Evolutionary conservation across 768 basidiomycete genomes (phyloP).

Genomic region (Austroboletus eburneus): DNA sequence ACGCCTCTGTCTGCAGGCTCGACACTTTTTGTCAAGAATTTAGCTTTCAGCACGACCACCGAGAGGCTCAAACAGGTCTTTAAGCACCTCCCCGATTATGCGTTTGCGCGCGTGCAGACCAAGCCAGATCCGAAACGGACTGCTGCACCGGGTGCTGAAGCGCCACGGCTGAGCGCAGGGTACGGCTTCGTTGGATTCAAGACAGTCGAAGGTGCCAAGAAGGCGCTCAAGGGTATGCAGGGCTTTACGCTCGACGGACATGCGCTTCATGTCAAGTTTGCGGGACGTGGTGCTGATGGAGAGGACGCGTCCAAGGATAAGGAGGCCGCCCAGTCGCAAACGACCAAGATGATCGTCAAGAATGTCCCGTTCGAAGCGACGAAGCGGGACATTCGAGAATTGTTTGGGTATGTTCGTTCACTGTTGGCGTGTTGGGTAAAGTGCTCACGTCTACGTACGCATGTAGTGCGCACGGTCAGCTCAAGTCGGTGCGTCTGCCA

Average conservation of each 20-base stretch:
- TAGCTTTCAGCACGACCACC: conserved; percentile 87
- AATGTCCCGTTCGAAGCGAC: conserved; percentile 97
- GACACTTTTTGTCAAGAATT: conserved; percentile 92
- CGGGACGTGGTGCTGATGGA: conserved; percentile 71
- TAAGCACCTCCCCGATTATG: conserved; percentile 70
- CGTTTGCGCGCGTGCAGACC: conserved; percentile 86
- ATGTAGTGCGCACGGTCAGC: conserved; percentile 76
- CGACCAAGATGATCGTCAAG: conserved; percentile 97
- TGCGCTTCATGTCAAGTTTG: conserved; percentile 76
- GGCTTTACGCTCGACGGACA: conserved; percentile 87
- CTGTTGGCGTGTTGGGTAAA: not conserved
- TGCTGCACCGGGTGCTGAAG: conserved; percentile 25
- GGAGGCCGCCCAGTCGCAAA: conserved; percentile 48
- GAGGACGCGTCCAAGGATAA: conserved; percentile 42
- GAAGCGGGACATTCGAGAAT: conserved; percentile 84
- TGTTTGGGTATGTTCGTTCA: conserved; percentile 68
- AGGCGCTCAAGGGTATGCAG: conserved; percentile 72
- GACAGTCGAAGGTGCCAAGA: conserved; percentile 64
- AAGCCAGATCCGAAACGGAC: conserved; percentile 82
- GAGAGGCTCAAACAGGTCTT: conserved; percentile 69
- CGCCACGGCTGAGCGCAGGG: conserved; percentile 80
- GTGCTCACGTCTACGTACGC: not conserved
- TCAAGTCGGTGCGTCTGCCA: conserved; percentile 93
- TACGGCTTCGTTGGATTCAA: conserved; percentile 96
- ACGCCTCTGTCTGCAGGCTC: conserved; percentile 57